Conservation (phyloP, 2,329 filamentous ascomycete genomes). For the Plenodomus biglobosus region DNA sequence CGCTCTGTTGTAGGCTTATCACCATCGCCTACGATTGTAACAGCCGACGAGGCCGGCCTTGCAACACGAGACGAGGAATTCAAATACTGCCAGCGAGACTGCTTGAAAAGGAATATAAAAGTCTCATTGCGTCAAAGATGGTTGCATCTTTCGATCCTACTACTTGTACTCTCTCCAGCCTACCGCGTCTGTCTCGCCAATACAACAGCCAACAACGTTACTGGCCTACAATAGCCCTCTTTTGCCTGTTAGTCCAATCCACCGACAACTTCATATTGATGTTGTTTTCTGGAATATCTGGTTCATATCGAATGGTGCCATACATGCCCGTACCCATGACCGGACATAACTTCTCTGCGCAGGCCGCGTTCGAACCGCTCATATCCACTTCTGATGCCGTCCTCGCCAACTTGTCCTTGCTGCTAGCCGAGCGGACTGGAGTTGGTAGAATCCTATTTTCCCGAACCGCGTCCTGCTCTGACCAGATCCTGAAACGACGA, state of each 20-base stretch:
- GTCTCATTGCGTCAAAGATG: constrained; percentile 5
- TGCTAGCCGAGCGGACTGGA: constrained; percentile 13
- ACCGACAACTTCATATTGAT: no score
- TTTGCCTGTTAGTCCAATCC: not conserved
- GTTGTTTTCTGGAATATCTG: no score
- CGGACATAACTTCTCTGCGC: no score
- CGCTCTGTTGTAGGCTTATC: no score
- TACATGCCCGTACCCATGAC: no score
- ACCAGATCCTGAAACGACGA: constrained; percentile 61
- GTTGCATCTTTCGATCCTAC: not conserved
- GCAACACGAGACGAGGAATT: no score
- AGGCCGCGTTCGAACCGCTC: no score
- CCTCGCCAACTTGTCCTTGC: not conserved
- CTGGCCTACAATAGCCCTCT: not conserved
- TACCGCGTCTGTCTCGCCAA: not conserved
- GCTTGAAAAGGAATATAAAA: not conserved
- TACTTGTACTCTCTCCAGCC: not conserved
- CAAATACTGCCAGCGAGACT: no score
- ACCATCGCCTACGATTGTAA: no score
- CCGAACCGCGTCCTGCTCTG: constrained; percentile 34
- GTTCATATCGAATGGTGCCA: no score
- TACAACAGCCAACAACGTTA: not conserved
- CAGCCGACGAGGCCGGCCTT: no score
- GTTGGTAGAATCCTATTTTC: constrained; percentile 27
- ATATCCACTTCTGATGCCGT: no score